These are phyloP conservation scores for Dillenia turbinata DNA, from an alignment of 164 flowering plant genomes.

Conservation along the genomic window DNA sequence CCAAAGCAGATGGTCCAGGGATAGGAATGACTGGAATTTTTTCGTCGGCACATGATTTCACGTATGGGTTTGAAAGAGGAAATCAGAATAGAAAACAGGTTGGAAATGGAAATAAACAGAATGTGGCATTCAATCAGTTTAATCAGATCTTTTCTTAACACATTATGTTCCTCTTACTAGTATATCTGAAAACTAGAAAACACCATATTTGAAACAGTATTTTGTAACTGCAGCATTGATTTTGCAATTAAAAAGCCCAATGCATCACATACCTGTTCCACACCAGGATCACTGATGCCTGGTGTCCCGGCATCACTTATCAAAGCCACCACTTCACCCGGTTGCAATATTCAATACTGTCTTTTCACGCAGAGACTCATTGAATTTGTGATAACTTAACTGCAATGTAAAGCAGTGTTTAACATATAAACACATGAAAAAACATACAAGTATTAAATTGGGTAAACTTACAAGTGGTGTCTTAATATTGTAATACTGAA, in stretches of 20 bases:
- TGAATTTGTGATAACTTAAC: constrained; percentile 97
- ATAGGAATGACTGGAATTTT: constrained; percentile 77
- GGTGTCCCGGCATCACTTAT: constrained; percentile 99
- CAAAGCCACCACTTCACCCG: constrained; percentile 79
- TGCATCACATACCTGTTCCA: constrained; percentile 52
- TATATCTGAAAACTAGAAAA: no score
- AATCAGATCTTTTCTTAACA: no score
- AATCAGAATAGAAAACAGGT: no score
- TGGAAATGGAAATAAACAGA: no score
- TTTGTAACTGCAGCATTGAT: no score
- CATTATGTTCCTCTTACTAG: no score
- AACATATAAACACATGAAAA: neutral
- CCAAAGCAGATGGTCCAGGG: constrained; percentile 89
- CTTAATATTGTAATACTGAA: constrained; percentile 72
- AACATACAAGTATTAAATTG: neutral
- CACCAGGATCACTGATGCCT: constrained; percentile 96
- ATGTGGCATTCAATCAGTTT: no score
- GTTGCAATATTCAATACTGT: constrained; percentile 57
- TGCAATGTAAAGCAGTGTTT: constrained; percentile 44
- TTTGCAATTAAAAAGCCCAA: no score
- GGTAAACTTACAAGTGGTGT: constrained; percentile 71
- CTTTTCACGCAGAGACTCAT: constrained; percentile 83
- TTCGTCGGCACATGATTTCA: constrained; percentile 64
- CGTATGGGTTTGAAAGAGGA: constrained; percentile 32
- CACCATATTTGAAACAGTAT: no score